Percentiles rank a stretch among this genome's conserved stretches.
phyloP scores from a whole-genome alignment of 2,329 filamentous ascomycete species.

The Venturia carpophila region DNA sequence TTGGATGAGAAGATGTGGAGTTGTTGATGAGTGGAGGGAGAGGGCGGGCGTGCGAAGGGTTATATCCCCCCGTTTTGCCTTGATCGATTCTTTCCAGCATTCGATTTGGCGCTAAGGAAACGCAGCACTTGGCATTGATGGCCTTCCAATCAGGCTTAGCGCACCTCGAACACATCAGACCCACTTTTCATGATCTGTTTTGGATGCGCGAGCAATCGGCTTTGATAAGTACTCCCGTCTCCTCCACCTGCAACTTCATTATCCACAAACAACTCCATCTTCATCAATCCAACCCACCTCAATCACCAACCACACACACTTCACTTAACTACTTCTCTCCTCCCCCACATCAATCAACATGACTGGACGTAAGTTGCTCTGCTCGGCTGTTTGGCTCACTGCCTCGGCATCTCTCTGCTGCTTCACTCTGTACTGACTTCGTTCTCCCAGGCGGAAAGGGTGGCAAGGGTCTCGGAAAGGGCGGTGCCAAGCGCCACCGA shows the following conservation, averaged over 20 bases:
- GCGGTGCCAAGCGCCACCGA: constrained; percentile 95
- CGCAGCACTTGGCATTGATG: constrained; percentile 7
- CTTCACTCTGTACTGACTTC: constrained; percentile 17
- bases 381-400: background rate
- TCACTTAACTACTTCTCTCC: constrained; percentile 21
- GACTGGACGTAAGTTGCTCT: constrained; percentile 42
- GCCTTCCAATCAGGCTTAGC: constrained; percentile 3
- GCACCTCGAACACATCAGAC: background rate
- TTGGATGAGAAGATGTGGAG: constrained; percentile 25
- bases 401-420: background rate
- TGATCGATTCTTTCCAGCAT: constrained; percentile 8
- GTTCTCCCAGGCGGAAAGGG: constrained; percentile 69
- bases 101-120: background rate
- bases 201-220: constrained; percentile 7
- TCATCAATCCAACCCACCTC: constrained; percentile 24
- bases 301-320: constrained; percentile 22
- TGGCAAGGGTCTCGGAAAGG: constrained; percentile 97
- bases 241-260: constrained; percentile 14
- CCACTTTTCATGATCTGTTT: background rate
- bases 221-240: constrained; percentile 1
- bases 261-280: constrained; percentile 20
- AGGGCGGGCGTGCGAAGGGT: background rate
- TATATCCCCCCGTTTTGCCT: constrained; percentile 8
- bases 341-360: constrained; percentile 35
- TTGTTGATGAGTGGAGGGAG: constrained; percentile 23